Percentiles rank a stretch among this genome's conserved stretches.
phyloP scores from a whole-genome alignment of 306 rosid genomes.

The Aeschynomene evenia region DNA sequence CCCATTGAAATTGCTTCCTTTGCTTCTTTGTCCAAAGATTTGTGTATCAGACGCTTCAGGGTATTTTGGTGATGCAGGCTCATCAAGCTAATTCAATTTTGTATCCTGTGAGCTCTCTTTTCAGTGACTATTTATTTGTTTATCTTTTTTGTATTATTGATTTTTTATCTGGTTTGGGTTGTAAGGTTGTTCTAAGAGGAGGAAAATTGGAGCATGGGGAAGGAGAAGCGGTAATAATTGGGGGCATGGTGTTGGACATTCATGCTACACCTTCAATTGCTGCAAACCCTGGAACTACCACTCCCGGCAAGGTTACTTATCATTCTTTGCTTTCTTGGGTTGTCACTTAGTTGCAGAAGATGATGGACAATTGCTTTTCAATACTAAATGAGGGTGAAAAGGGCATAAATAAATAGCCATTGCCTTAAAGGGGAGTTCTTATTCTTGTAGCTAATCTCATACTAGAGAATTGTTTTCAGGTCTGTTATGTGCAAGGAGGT shows the following conservation, averaged over 20 bases:
- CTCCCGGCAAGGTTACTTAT: constrained; percentile 72
- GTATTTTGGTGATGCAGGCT: background rate
- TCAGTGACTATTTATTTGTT: background rate
- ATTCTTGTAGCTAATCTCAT: background rate
- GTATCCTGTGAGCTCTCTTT: constrained; percentile 1
- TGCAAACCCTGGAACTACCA: constrained; percentile 45
- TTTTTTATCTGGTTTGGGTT: background rate
- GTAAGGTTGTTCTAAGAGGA: constrained; percentile 25
- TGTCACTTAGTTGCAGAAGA: background rate
- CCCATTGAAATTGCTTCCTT: too few species aligned
- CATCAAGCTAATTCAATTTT: background rate
- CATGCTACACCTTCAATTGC: constrained; percentile 53
- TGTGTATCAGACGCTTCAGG: too few species aligned
- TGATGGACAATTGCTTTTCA: background rate
- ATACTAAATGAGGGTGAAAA: constrained; percentile 6
- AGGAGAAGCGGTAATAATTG: constrained; percentile 64
- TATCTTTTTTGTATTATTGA: background rate
- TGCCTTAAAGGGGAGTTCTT: background rate
- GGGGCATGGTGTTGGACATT: constrained; percentile 93
- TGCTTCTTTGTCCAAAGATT: background rate
- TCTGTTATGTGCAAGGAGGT: constrained; percentile 74
- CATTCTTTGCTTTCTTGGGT: background rate
- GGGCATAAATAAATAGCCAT: background rate
- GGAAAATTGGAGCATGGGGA: constrained; percentile 33
- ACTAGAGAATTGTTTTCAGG: constrained; percentile 47